These are phyloP conservation scores for Boletales sp. DNA, from an alignment of 768 basidiomycete genomes.

Conservation along the genomic window DNA sequence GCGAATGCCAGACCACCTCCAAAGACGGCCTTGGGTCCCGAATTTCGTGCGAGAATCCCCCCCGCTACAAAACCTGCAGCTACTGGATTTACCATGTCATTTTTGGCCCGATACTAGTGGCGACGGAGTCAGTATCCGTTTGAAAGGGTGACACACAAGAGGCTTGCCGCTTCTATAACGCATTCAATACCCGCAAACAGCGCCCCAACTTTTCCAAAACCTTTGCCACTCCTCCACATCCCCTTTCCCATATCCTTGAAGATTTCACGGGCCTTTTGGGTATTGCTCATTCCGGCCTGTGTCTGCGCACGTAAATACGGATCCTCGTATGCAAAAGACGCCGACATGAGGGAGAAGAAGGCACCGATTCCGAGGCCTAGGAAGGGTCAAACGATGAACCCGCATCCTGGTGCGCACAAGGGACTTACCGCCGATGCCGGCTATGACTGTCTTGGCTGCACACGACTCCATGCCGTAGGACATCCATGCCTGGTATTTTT, in stretches of 20 bases:
- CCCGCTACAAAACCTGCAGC: constrained; percentile 87
- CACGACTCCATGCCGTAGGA: constrained; percentile 80
- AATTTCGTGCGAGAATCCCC: constrained; percentile 80
- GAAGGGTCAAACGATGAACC: not conserved
- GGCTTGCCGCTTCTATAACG: constrained; percentile 86
- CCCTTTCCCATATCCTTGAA: constrained; percentile 93
- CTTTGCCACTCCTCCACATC: constrained; percentile 88
- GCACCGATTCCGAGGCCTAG: constrained; percentile 89
- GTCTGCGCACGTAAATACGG: constrained; percentile 70
- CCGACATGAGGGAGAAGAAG: constrained; percentile 95
- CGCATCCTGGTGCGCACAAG: constrained; percentile 2
- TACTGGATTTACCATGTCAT: constrained; percentile 91
- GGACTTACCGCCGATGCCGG: constrained; percentile 75
- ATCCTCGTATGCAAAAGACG: constrained; percentile 94
- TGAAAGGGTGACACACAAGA: not conserved
- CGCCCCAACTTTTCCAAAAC: constrained; percentile 92
- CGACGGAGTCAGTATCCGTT: not conserved
- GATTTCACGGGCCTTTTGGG: constrained; percentile 79
- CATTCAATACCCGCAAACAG: constrained; percentile 96
- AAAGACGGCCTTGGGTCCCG: constrained; percentile 83
- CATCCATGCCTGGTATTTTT: constrained; percentile 77
- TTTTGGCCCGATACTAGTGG: constrained; percentile 87
- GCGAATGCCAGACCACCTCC: constrained; percentile 90
- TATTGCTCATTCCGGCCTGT: constrained; percentile 52
- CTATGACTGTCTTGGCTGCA: constrained; percentile 73